phyloP scores from a whole-genome alignment of 305 asterid genomes.

The Solanum hybrid region DNA sequence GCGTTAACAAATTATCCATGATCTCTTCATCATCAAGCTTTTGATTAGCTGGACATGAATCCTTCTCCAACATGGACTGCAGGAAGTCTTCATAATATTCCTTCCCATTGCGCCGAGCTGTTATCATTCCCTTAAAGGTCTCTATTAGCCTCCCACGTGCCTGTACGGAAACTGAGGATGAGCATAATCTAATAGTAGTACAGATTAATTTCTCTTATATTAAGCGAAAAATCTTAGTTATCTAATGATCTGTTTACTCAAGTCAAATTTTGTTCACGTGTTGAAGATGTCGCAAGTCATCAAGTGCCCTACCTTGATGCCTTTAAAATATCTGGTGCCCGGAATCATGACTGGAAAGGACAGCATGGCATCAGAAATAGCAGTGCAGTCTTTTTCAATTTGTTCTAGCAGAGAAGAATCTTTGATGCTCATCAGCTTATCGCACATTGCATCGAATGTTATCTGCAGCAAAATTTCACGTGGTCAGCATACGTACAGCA shows the following conservation, averaged over 20 bases:
- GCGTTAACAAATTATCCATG: constrained; percentile 41
- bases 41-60: constrained; percentile 25
- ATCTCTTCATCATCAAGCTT: constrained; percentile 49
- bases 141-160: constrained; percentile 38
- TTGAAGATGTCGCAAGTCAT: not conserved
- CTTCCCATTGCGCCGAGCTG: constrained; percentile 20
- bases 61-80: constrained; percentile 36
- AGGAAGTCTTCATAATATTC: constrained; percentile 36
- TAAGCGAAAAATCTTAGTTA: not conserved
- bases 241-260: not conserved
- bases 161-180: constrained; percentile 12
- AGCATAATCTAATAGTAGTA: not conserved
- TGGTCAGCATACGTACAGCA: not conserved
- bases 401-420: constrained; percentile 23
- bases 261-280: not conserved
- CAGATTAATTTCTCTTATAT: not conserved
- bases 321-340: constrained; percentile 44
- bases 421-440: constrained; percentile 33
- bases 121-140: constrained; percentile 26
- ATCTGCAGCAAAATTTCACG: constrained; percentile 21
- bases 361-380: constrained; percentile 42
- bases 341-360: constrained; percentile 45
- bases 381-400: constrained; percentile 31
- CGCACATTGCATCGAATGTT: constrained; percentile 45
- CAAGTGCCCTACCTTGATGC: constrained; percentile 28